A percentile compares a stretch with the other conserved stretches of the same genome.
Evolutionary conservation across 306 rosid species (phyloP).

Genomic region (Lithocarpus polystachyus): DNA sequence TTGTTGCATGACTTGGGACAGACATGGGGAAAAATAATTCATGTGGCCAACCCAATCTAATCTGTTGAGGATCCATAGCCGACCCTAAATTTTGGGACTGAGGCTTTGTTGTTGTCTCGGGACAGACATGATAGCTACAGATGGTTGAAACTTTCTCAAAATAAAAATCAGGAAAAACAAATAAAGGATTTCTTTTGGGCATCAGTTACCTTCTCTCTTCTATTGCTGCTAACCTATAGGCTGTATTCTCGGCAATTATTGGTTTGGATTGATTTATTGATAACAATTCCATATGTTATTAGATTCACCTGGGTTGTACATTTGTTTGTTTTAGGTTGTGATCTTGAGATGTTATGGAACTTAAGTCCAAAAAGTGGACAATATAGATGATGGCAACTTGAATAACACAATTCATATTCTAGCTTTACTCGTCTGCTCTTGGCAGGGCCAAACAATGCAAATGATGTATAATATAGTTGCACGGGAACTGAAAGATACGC

Average conservation of each 20-base stretch:
- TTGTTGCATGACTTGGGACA: background rate
- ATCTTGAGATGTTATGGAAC: background rate
- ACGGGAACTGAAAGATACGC: constrained; percentile 48
- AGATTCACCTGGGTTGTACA: background rate
- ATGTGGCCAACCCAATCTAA: no score
- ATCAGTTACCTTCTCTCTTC: background rate
- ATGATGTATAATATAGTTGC: constrained; percentile 74
- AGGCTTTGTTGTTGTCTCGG: background rate
- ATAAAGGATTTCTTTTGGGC: background rate
- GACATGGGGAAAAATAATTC: no score
- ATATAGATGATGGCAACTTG: background rate
- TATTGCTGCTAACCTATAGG: background rate
- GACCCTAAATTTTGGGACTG: no score
- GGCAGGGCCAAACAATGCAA: constrained; percentile 83
- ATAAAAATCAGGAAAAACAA: background rate
- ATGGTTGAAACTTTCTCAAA: background rate
- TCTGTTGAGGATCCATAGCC: no score
- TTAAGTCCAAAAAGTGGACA: background rate
- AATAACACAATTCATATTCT: constrained; percentile 10
- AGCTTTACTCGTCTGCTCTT: constrained; percentile 16
- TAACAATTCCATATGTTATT: background rate
- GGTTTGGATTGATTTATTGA: background rate
- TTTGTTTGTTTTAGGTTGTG: background rate
- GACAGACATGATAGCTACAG: background rate
- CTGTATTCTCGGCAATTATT: background rate